Evolutionary conservation across 2,329 filamentous ascomycete genomes (phyloP), one percentile per base, ranked within the genome.

Genomic region (Neopestalotiopsis sp.): DNA sequence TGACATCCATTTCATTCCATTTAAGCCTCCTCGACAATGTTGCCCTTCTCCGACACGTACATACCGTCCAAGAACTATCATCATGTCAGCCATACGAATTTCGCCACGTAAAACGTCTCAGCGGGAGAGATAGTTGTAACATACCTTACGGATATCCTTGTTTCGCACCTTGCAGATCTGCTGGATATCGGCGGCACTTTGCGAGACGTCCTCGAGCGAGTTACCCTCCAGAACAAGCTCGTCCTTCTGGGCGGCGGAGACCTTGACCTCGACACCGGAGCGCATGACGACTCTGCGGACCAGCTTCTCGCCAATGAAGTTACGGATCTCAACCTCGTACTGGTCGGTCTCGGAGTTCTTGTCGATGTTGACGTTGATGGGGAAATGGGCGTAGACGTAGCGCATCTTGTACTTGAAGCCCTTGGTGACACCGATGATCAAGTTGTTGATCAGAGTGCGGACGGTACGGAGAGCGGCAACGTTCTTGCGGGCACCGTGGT

Each of bases 381-480:
- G 96, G 84, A 99, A 99, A 92, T 99, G 96, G 84, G 96, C 96
- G 86, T 99, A 99, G 86, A 99, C 96, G 89, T 99, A 99, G 82
- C 97, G 94, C 95, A 99, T 98, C 94, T 99, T 99, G 93, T 99
- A 99, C 89, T 97, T 97, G 94, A 92, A 99, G 78, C 96, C 96
- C 90, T 95, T 97, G 84, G 96, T 99, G 77, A 99, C 96, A 85
- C 96, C 96, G 80, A 95, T 91, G 86, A 99, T 93, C 87, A 99
- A 85, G 92, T 99, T 99, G 91, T 97, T 94, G 90, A 99, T 97
- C 86, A 98, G 86, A 76, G 95, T 95, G 82, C 94, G 94, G 88
- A 99, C 96, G 81, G 96, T 99, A 81, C 96, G 94, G 86, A 99
- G 94, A 78, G 95, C 94, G 81, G 96, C 96, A 82, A 99, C 93